These are phyloP conservation scores for Orbilia oligospora DNA, from an alignment of 2,329 filamentous ascomycete species.

Conservation along the genomic window DNA sequence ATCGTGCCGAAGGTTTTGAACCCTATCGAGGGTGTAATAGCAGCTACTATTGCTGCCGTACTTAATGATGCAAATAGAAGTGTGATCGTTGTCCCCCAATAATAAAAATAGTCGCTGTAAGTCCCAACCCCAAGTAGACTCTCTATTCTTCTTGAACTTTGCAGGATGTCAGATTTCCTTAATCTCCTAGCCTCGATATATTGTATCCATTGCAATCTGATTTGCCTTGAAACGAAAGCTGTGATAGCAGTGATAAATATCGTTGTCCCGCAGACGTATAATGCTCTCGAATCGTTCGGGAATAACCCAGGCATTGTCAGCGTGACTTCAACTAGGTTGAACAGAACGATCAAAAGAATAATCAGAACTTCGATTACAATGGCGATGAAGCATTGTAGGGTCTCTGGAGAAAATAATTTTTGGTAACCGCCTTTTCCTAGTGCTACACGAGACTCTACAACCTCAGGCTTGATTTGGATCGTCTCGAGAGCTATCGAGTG, in stretches of 20 bases:
- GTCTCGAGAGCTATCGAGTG: conserved; percentile 52
- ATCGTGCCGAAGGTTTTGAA: conserved; percentile 53
- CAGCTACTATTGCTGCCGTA: conserved; percentile 43
- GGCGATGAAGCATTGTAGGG: conserved; percentile 50
- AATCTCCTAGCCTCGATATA: conserved; percentile 46
- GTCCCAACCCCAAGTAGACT: conserved; percentile 48
- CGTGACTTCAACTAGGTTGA: conserved; percentile 50
- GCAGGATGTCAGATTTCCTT: conserved; percentile 39
- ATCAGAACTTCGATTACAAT: conserved; percentile 44
- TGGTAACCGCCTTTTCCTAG: conserved; percentile 7
- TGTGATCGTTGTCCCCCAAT: conserved; percentile 55
- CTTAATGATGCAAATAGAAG: conserved; percentile 47
- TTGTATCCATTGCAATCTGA: conserved; percentile 54
- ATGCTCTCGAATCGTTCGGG: conserved; percentile 54
- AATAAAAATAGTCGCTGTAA: conserved; percentile 54
- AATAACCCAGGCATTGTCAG: conserved; percentile 55
- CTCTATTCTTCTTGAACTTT: conserved; percentile 52
- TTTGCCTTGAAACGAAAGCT: conserved; percentile 43
- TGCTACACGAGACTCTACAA: conserved; percentile 25
- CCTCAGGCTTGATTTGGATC: conserved; percentile 48
- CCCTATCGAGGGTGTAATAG: conserved; percentile 51
- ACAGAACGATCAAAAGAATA: conserved; percentile 44
- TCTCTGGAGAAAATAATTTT: conserved; percentile 34
- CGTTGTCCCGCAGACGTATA: conserved; percentile 50
- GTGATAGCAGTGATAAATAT: conserved; percentile 45